phyloP scores from a whole-genome alignment of 78 protist genomes.

The Dictyostelium brefeldianum region DNA sequence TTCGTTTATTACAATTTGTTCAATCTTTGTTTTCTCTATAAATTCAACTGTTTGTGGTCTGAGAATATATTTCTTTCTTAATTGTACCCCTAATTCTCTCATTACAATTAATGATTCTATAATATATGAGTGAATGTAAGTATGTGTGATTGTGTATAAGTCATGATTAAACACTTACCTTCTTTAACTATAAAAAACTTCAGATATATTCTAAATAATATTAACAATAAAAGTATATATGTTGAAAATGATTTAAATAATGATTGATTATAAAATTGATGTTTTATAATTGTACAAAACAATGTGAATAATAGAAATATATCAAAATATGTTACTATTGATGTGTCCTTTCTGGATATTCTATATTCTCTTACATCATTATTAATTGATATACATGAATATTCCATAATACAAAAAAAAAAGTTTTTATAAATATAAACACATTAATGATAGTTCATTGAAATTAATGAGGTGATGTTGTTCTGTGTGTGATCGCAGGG shows the following conservation, averaged over 20 bases:
- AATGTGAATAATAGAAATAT: neutral
- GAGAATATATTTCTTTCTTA: constrained; percentile 40
- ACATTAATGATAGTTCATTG: neutral
- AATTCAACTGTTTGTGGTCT: constrained; percentile 25
- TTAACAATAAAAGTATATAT: neutral
- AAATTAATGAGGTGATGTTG: neutral
- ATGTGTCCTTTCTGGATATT: constrained; percentile 48
- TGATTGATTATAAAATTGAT: neutral
- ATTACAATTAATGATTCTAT: constrained; percentile 69
- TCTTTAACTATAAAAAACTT: constrained; percentile 58
- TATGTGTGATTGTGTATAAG: neutral
- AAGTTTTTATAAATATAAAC: no score
- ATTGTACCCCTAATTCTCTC: constrained; percentile 75
- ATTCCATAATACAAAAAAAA: neutral
- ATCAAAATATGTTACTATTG: constrained; percentile 39
- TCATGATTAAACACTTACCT: constrained; percentile 3
- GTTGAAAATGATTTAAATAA: constrained; percentile 23
- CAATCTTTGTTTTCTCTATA: constrained; percentile 58
- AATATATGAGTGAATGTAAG: no score
- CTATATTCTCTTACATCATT: constrained; percentile 75
- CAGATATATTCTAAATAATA: constrained; percentile 14
- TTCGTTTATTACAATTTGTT: constrained; percentile 60
- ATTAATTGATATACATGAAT: constrained; percentile 56
- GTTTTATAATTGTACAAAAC: neutral
- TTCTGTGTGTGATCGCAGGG: neutral